A percentile compares a stretch with the other conserved stretches of the same genome.
These are phyloP conservation scores for Articulospora tetracladia DNA, from an alignment of 495 filamentous ascomycete genomes.

Conservation along the genomic window DNA sequence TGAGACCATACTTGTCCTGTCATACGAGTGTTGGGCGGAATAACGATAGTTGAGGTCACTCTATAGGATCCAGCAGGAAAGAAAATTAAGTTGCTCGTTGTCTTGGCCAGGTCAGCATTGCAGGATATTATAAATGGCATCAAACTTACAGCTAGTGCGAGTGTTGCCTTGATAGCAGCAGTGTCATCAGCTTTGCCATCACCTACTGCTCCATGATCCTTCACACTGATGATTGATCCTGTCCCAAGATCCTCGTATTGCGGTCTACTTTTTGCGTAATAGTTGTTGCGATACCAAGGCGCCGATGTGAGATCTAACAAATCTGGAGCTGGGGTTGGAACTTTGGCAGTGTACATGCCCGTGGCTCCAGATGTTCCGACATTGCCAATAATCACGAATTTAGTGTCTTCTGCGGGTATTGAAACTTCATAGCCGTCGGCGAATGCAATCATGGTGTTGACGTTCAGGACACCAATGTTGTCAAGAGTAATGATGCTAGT, in stretches of 20 bases:
- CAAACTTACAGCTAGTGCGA: slow-evolving; percentile 3
- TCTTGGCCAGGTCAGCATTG: neutral
- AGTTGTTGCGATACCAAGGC: slow-evolving; percentile 18
- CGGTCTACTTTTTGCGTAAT: slow-evolving; percentile 41
- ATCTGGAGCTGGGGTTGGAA: neutral
- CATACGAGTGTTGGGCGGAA: slow-evolving; percentile 50
- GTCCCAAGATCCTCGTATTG: slow-evolving; percentile 48
- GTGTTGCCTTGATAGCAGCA: neutral
- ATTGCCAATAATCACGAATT: slow-evolving; percentile 12
- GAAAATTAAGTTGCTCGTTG: slow-evolving; percentile 11
- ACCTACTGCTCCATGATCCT: slow-evolving; percentile 19
- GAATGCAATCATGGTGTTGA: slow-evolving; percentile 19
- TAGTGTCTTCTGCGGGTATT: slow-evolving; percentile 1
- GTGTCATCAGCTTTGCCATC: slow-evolving; percentile 21
- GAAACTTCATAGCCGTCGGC: neutral
- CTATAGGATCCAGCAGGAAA: slow-evolving; percentile 42
- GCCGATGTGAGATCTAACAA: neutral
- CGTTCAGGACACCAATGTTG: slow-evolving; percentile 36
- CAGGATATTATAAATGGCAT: neutral
- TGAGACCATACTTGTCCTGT: slow-evolving; percentile 46
- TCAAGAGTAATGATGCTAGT: slow-evolving; percentile 39
- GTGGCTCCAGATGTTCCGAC: neutral
- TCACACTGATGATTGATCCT: slow-evolving; percentile 40
- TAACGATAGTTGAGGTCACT: slow-evolving; percentile 40
- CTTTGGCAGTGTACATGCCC: slow-evolving; percentile 1